phyloP scores from a whole-genome alignment of 306 rosid genomes.

The Crotalaria pallida region DNA sequence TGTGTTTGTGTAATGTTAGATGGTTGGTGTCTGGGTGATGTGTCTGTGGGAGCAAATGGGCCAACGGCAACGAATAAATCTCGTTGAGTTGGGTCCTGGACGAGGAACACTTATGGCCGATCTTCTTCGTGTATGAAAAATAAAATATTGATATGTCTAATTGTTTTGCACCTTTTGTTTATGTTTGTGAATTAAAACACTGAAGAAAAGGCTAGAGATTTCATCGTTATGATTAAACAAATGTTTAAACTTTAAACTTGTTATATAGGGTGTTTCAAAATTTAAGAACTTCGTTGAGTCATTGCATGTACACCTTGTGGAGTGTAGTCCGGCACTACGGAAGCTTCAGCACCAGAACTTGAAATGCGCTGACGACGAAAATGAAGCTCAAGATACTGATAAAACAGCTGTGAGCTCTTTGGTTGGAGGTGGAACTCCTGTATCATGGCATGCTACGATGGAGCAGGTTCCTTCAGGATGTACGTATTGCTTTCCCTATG shows the following conservation, averaged over 20 bases:
- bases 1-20: slow-evolving; percentile 40
- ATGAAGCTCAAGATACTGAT: slow-evolving; percentile 32
- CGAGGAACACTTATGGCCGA: slow-evolving; percentile 96
- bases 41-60: slow-evolving; percentile 99
- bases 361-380: slow-evolving; percentile 57
- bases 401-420: slow-evolving; percentile 51
- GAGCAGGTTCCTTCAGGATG: slow-evolving; percentile 93
- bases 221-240: background rate
- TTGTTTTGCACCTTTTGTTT: background rate
- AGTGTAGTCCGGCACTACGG: slow-evolving; percentile 85
- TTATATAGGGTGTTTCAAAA: slow-evolving; percentile 73
- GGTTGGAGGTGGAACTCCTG: slow-evolving; percentile 65
- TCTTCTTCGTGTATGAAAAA: slow-evolving; percentile 66
- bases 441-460: slow-evolving; percentile 86
- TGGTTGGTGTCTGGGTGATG: slow-evolving; percentile 96
- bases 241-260: slow-evolving; percentile 9
- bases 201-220: background rate
- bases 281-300: slow-evolving; percentile 59
- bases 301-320: slow-evolving; percentile 77
- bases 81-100: slow-evolving; percentile 90
- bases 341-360: slow-evolving; percentile 74
- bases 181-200: background rate
- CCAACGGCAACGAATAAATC: slow-evolving; percentile 58
- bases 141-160: background rate
- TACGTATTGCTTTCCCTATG: slow-evolving; percentile 40